These are phyloP conservation scores for Stephanocyclus meneghinianus DNA, from an alignment of 352 stramenopile genomes.

Conservation along the genomic window DNA sequence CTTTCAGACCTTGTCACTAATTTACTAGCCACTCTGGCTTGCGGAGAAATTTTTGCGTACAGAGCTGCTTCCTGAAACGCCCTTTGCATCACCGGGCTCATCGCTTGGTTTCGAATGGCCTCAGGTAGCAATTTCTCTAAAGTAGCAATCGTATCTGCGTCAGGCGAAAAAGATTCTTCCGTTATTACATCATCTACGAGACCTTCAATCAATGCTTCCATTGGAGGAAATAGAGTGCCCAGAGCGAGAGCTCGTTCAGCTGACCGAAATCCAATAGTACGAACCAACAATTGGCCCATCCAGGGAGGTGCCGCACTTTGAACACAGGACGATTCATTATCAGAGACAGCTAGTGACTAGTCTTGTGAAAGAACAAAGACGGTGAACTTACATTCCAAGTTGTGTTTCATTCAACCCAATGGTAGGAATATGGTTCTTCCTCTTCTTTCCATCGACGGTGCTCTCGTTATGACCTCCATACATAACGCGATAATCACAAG, in stretches of 20 bases:
- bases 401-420: constrained; percentile 94
- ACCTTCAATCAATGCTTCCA: constrained; percentile 65
- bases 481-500: constrained; percentile 93
- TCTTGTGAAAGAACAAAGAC: constrained; percentile 63
- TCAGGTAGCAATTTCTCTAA: constrained; percentile 35
- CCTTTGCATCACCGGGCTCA: constrained; percentile 39
- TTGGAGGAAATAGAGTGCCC: constrained; percentile 69
- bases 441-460: constrained; percentile 6
- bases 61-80: constrained; percentile 47
- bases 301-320: constrained; percentile 58
- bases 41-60: constrained; percentile 63
- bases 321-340: neutral
- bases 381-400: constrained; percentile 84
- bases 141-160: constrained; percentile 11
- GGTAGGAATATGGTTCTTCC: constrained; percentile 71
- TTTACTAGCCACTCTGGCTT: constrained; percentile 68
- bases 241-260: constrained; percentile 68
- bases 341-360: neutral
- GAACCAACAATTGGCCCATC: constrained; percentile 59
- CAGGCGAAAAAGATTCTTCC: neutral
- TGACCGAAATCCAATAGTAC: constrained; percentile 67
- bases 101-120: constrained; percentile 29
- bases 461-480: constrained; percentile 59
- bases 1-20: constrained; percentile 50
- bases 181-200: constrained; percentile 75